A percentile compares a stretch with the other conserved stretches of the same genome.
These are phyloP conservation scores for Halophytophthora batemanensis DNA, from an alignment of 352 stramenopile genomes.

Conservation along the genomic window DNA sequence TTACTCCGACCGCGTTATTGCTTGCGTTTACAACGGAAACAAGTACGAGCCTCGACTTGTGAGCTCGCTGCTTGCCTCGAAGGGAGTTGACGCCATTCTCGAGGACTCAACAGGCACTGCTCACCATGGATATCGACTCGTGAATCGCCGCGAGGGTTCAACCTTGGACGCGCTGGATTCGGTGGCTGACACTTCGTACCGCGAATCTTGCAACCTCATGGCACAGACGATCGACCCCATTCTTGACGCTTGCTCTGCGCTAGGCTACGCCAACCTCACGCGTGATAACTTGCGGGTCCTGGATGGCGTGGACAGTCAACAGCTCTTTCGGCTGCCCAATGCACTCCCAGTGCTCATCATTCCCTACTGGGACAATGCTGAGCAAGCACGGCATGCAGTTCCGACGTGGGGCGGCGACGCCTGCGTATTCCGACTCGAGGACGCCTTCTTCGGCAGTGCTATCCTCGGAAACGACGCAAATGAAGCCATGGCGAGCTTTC, in stretches of 20 bases:
- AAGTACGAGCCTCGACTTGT: conserved; percentile 23
- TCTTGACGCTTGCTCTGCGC: conserved; percentile 5
- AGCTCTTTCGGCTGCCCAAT: conserved; percentile 6
- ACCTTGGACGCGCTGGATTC: conserved; percentile 7
- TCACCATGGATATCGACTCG: conserved; percentile 28
- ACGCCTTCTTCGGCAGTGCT: background rate
- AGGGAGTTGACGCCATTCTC: conserved; percentile 11
- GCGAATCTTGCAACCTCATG: conserved; percentile 13
- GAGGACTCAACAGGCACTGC: conserved; percentile 16
- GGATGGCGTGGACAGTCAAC: conserved; percentile 8
- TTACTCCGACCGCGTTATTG: conserved; percentile 15
- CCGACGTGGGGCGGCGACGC: conserved; percentile 7
- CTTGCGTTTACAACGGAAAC: conserved; percentile 25
- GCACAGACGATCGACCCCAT: conserved; percentile 17
- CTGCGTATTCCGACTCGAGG: conserved; percentile 10
- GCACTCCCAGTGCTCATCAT: conserved; percentile 20
- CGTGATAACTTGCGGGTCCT: conserved; percentile 15
- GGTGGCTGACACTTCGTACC: background rate
- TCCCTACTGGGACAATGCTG: conserved; percentile 18
- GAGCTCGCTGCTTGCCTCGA: conserved; percentile 23
- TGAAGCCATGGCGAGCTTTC: background rate
- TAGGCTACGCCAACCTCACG: conserved; percentile 22
- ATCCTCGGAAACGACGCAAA: too few relatives aligned
- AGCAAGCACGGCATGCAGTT: background rate
- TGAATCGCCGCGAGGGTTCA: conserved; percentile 1